A percentile compares a stretch with the other conserved stretches of the same genome.
Evolutionary conservation across 2,329 filamentous ascomycete species (phyloP).

Genomic region (Amauroascus verrucosus): DNA sequence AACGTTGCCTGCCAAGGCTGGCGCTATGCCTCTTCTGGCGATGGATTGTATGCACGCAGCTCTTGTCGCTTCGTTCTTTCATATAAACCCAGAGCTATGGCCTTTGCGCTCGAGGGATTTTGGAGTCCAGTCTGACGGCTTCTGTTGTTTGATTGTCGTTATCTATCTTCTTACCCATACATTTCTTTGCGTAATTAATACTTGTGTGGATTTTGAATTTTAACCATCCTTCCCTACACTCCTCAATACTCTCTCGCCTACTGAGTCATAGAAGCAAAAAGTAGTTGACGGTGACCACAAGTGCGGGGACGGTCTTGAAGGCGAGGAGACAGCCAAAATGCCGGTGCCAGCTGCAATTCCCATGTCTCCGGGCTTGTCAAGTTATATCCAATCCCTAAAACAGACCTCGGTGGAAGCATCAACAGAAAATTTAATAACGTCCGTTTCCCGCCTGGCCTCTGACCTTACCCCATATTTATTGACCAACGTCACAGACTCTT

Average conservation of each 20-base stretch:
- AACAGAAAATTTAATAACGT: constrained; percentile 15
- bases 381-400: constrained; percentile 13
- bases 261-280: constrained; percentile 2
- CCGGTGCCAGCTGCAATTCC: constrained; percentile 3
- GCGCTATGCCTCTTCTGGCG: background rate
- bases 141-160: background rate
- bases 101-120: no score
- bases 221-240: background rate
- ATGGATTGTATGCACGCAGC: background rate
- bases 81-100: no score
- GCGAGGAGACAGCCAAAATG: constrained; percentile 1
- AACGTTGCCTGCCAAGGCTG: background rate
- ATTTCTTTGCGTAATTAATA: background rate
- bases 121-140: no score
- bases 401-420: constrained; percentile 13
- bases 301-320: background rate
- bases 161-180: background rate
- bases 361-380: constrained; percentile 13
- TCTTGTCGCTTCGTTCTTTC: background rate
- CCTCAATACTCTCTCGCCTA: background rate
- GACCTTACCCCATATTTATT: constrained; percentile 6
- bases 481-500: constrained; percentile 51
- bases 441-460: background rate
- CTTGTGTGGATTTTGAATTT: background rate
- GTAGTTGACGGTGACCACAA: background rate